These are phyloP conservation scores for Graphilbum ipis-grandicollis DNA, from an alignment of 2,329 filamentous ascomycete species.

Conservation along the genomic window DNA sequence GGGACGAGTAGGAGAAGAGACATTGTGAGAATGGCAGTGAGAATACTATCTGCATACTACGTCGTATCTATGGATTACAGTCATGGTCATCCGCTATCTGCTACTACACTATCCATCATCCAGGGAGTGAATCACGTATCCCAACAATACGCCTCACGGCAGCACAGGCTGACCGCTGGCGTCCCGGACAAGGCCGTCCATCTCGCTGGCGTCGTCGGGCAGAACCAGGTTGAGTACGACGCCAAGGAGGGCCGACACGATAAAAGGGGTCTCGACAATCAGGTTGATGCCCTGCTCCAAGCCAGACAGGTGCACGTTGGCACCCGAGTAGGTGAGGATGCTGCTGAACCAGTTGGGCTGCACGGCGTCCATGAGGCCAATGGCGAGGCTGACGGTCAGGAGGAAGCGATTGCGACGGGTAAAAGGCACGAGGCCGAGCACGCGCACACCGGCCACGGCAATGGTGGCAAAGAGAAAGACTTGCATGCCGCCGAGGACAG, in stretches of 20 bases:
- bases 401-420: conserved; percentile 51
- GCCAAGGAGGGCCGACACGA: conserved; percentile 23
- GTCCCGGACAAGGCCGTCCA: no score
- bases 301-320: conserved; percentile 18
- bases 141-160: no score
- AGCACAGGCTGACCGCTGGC: no score
- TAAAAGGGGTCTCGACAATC: conserved; percentile 22
- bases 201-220: conserved; percentile 11
- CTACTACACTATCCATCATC: no score
- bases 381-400: conserved; percentile 34
- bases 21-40: no score
- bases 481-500: conserved; percentile 28
- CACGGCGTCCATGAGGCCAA: conserved; percentile 34
- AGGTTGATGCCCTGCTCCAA: conserved; percentile 22
- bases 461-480: conserved; percentile 53
- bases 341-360: conserved; percentile 21
- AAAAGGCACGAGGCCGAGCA: conserved; percentile 44
- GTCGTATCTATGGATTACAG: no score
- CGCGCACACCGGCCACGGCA: conserved; percentile 46
- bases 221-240: conserved; percentile 24
- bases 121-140: no score
- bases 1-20: no score
- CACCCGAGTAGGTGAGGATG: conserved; percentile 19
- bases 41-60: no score
- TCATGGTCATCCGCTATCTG: no score